phyloP scores from a whole-genome alignment of 106 monocot genomes.

The Acorus calamus region DNA sequence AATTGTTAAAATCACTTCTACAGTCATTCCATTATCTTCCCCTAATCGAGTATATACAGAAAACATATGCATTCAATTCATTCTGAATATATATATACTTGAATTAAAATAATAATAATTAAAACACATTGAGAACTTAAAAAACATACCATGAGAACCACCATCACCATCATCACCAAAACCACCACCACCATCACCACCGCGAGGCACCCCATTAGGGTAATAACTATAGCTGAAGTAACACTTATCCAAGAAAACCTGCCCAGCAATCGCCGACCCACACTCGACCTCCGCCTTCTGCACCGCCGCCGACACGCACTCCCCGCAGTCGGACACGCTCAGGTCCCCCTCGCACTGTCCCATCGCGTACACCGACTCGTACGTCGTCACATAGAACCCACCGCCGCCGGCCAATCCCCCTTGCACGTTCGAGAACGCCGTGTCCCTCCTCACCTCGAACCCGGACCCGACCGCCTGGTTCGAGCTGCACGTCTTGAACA shows the following conservation, averaged over 20 bases:
- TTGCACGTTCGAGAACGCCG: constrained; percentile 69
- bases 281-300: constrained; percentile 96
- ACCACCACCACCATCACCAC: too few species aligned
- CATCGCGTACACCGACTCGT: constrained; percentile 69
- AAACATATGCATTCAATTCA: too few species aligned
- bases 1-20: too few species aligned
- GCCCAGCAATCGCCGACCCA: constrained; percentile 68
- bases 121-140: neutral
- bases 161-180: constrained; percentile 16
- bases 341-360: constrained; percentile 96
- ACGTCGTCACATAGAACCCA: constrained; percentile 77
- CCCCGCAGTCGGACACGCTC: constrained; percentile 56
- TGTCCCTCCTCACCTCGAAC: constrained; percentile 70
- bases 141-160: constrained; percentile 7
- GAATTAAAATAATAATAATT: neutral
- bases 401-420: constrained; percentile 31
- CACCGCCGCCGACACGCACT: constrained; percentile 73
- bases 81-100: too few species aligned
- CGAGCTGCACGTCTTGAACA: constrained; percentile 65
- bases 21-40: too few species aligned
- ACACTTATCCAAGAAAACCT: constrained; percentile 92
- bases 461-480: constrained; percentile 23
- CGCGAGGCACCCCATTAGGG: constrained; percentile 33
- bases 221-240: constrained; percentile 78
- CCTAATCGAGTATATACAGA: too few species aligned